Evolutionary conservation across 1,284 basidiomycete genomes (phyloP).

Genomic region (Heterobasidion parviporum): DNA sequence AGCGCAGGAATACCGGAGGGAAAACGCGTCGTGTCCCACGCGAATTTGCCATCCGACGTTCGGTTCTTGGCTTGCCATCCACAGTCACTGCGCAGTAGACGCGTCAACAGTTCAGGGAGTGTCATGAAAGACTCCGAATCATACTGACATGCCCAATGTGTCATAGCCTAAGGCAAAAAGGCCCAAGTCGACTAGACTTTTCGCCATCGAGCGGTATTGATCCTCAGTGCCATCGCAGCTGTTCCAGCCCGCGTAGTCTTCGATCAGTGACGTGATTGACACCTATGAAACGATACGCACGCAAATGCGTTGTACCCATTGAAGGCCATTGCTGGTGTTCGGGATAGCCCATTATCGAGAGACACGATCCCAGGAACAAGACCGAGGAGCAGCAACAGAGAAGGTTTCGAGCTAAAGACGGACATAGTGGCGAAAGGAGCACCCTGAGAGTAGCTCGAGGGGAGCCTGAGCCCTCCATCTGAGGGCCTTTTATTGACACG

Average conservation of each 20-base stretch:
- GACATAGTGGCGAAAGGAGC: too few relatives aligned
- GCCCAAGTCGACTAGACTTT: background rate
- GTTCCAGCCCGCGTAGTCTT: background rate
- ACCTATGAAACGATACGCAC: background rate
- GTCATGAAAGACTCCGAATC: background rate
- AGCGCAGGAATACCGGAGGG: constrained; percentile 32
- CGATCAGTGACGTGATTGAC: background rate
- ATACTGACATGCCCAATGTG: background rate
- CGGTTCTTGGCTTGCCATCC: constrained; percentile 37
- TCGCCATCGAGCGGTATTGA: background rate
- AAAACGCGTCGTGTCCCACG: constrained; percentile 31
- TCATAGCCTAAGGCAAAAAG: background rate
- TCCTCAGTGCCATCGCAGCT: background rate
- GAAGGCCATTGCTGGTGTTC: background rate
- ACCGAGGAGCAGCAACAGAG: too few relatives aligned
- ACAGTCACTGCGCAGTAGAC: constrained; percentile 19
- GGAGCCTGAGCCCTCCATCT: too few relatives aligned
- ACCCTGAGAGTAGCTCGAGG: too few relatives aligned
- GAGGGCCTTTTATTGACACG: too few relatives aligned
- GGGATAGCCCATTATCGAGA: background rate
- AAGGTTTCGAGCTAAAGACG: too few relatives aligned
- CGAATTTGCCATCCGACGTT: constrained; percentile 30
- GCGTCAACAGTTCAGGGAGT: background rate
- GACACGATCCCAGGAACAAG: background rate
- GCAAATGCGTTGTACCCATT: background rate